Percentiles rank a stretch among this genome's conserved stretches.
phyloP scores from a whole-genome alignment of 148 eudicot species.

The Oxyria digyna region DNA sequence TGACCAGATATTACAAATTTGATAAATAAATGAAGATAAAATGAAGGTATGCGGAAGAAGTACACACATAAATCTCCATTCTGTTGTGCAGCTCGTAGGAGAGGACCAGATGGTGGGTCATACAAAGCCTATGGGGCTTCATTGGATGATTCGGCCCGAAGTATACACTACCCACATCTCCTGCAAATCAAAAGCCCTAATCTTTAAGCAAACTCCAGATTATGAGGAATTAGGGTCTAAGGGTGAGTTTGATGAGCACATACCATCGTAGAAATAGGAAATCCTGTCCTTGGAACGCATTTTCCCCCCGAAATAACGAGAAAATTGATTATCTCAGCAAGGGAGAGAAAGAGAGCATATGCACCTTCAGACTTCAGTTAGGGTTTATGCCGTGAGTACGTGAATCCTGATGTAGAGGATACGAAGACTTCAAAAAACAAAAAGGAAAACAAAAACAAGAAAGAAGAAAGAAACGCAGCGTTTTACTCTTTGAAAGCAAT shows the following conservation, averaged over 20 bases:
- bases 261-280: conserved; percentile 93
- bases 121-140: conserved; percentile 94
- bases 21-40: not conserved
- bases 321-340: not conserved
- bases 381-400: too few species aligned
- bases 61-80: conserved; percentile 94
- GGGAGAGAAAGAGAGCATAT: not conserved
- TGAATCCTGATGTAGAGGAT: too few species aligned
- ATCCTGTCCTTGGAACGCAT: conserved; percentile 92
- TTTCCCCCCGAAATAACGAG: not conserved
- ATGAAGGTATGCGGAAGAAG: not conserved
- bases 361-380: too few species aligned
- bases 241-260: not conserved
- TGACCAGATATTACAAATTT: not conserved
- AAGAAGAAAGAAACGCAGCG: too few species aligned
- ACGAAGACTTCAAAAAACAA: too few species aligned
- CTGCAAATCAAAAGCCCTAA: conserved; percentile 26
- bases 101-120: conserved; percentile 94
- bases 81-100: conserved; percentile 76
- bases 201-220: conserved; percentile 1
- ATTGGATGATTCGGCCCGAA: conserved; percentile 98
- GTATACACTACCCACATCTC: conserved; percentile 90
- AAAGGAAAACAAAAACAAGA: too few species aligned
- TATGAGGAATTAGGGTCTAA: not conserved
- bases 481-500: too few species aligned